Percentiles rank a stretch among this genome's conserved stretches.
phyloP scores from a whole-genome alignment of 1,284 basidiomycete genomes.

The Boletus semigastroideus region DNA sequence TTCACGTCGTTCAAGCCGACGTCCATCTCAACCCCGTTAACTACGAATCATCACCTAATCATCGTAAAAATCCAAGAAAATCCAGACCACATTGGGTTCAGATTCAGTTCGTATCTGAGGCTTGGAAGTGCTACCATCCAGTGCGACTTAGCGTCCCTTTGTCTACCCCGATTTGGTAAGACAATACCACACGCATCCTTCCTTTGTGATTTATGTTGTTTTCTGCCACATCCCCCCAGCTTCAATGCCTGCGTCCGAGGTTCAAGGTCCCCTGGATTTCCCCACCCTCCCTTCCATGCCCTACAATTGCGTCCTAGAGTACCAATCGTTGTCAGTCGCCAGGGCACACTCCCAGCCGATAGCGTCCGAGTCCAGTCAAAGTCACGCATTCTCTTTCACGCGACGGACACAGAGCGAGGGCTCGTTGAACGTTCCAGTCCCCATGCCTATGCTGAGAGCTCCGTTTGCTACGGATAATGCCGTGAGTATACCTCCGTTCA shows the following conservation, averaged over 20 bases:
- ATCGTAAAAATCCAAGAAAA: too few relatives aligned
- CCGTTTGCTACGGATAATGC: constrained; percentile 20
- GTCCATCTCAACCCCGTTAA: too few relatives aligned
- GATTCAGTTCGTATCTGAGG: too few relatives aligned
- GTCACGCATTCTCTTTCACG: constrained; percentile 17
- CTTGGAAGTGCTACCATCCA: too few relatives aligned
- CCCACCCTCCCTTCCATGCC: constrained; percentile 10
- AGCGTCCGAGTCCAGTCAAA: constrained; percentile 25
- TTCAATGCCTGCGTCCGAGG: constrained; percentile 22
- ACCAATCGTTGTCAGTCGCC: constrained; percentile 7
- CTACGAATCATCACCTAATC: too few relatives aligned
- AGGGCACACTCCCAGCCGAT: constrained; percentile 20
- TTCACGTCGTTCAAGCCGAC: too few relatives aligned
- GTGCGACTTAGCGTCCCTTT: too few relatives aligned
- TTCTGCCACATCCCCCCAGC: neutral
- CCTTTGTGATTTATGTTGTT: too few relatives aligned
- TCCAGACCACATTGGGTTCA: too few relatives aligned
- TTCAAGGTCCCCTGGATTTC: constrained; percentile 22
- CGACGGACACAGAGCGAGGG: constrained; percentile 27
- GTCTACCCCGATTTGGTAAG: too few relatives aligned
- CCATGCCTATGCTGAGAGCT: constrained; percentile 11
- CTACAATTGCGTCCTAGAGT: constrained; percentile 9
- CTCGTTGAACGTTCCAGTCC: constrained; percentile 6
- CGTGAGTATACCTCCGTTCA: constrained; percentile 19
- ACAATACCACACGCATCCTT: too few relatives aligned